Percentiles rank a stretch among this genome's conserved stretches.
These are phyloP conservation scores for Chrysophaeum taylorii DNA, from an alignment of 352 stramenopile genomes.

Conservation along the genomic window DNA sequence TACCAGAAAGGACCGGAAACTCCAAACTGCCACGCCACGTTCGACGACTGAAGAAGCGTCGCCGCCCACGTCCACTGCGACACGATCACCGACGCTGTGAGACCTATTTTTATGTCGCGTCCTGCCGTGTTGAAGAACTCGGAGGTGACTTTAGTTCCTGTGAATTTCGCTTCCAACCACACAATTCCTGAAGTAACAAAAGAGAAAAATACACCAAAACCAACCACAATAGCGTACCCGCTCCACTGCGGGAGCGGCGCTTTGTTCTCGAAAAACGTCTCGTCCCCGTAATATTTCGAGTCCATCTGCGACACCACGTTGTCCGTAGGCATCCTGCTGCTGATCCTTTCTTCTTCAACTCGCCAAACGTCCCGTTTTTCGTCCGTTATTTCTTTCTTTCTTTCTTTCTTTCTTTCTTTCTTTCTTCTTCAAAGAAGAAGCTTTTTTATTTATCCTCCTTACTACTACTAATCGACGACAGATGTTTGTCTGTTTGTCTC, in stretches of 20 bases:
- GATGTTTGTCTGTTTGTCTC: no score
- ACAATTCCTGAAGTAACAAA: constrained; percentile 47
- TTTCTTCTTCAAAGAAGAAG: no score
- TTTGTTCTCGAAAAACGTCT: constrained; percentile 43
- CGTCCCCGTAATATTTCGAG: constrained; percentile 29
- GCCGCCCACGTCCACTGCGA: constrained; percentile 66
- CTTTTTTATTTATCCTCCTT: no score
- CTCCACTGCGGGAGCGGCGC: constrained; percentile 33
- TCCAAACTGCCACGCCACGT: constrained; percentile 62
- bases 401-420: no score
- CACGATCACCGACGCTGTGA: constrained; percentile 60
- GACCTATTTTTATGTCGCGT: constrained; percentile 58
- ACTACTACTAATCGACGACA: no score
- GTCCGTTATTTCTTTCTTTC: no score
- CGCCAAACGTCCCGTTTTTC: no score
- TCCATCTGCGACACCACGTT: constrained; percentile 1
- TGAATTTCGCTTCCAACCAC: constrained; percentile 41
- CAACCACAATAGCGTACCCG: constrained; percentile 46
- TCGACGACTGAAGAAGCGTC: constrained; percentile 59
- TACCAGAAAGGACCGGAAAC: constrained; percentile 63
- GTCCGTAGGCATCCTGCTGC: no score
- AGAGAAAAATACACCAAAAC: constrained; percentile 47
- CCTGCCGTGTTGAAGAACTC: constrained; percentile 67
- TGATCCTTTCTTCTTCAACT: no score
- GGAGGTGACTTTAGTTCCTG: constrained; percentile 36